Evolutionary conservation across 2,329 filamentous ascomycete species (phyloP), one percentile per base, ranked within the genome.

Genomic region (Fusarium subtropicale): DNA sequence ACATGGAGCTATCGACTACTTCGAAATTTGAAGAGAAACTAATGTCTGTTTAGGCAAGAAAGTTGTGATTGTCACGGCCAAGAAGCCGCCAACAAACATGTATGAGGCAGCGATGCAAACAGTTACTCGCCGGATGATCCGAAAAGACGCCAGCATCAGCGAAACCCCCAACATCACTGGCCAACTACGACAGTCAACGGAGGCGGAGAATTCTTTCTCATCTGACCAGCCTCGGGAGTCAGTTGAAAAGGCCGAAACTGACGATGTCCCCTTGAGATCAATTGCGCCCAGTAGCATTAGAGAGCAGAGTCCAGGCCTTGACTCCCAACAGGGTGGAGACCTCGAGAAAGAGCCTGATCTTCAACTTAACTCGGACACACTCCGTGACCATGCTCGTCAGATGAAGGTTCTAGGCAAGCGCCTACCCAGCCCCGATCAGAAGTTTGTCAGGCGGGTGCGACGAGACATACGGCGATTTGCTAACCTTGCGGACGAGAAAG

Each of bases 371-470:
- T n/a, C n/a, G n/a, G n/a, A n/a, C n/a, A n/a, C n/a, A n/a, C n/a
- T 57, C 0, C 55, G 34, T 7, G 47, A 30, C 1, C 28, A 36
- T 3, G n/a, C 22, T 1, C 30, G 22, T 0, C 34, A 57, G 6
- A 57, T 54, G 47, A 42, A 34, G 7, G 7, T 0, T 0, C 24
- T 53, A 0, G 47, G 4, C 1, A 57, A 57, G 4, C 30, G 36
- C 15, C 36, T 53, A 0, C 1, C 47, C 0, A 53, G 20, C 1
- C 47, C 36, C 0, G 46, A 53, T 1, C n/a, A 24, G 2, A 47
- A 1, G 0, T 7, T 41, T 3, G 28, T 28, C 1, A 34, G 3
- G 5, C 9, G 46, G 0, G 9, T 22, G 0, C 22, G 46, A 22
- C 13, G 2, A 0, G 20, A 26, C 1, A 42, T 57, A 0, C 3